Evolutionary conservation across 768 basidiomycete genomes (phyloP).

Genomic region (Amanita pseudoporphyria): DNA sequence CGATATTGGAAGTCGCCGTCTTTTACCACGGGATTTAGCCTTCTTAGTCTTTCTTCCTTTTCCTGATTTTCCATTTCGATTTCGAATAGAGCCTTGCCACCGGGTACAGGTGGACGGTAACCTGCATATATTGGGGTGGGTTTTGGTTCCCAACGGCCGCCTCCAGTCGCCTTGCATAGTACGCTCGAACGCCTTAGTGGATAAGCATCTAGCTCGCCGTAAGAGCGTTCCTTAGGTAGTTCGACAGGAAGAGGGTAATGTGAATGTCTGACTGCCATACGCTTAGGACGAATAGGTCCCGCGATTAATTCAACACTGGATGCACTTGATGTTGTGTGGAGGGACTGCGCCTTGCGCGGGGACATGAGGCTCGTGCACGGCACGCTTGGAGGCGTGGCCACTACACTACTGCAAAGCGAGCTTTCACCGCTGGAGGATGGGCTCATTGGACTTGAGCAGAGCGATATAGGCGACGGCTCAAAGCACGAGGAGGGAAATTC

Average conservation of each 20-base stretch:
- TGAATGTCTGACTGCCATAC: slow-evolving; percentile 20
- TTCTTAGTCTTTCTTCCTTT: slow-evolving; percentile 35
- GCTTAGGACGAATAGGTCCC: slow-evolving; percentile 24
- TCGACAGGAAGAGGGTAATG: slow-evolving; percentile 31
- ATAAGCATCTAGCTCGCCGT: slow-evolving; percentile 66
- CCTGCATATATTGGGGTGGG: slow-evolving; percentile 34
- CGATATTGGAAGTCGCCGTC: slow-evolving; percentile 65
- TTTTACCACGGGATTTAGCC: slow-evolving; percentile 53
- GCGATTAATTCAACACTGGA: slow-evolving; percentile 20
- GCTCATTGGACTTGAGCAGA: slow-evolving; percentile 28
- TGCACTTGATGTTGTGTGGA: slow-evolving; percentile 22
- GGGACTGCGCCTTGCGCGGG: slow-evolving; percentile 22
- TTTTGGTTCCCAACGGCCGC: slow-evolving; percentile 75
- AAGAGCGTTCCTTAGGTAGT: slow-evolving; percentile 31
- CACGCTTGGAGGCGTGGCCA: slow-evolving; percentile 17
- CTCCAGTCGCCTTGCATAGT: slow-evolving; percentile 71
- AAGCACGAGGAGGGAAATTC: slow-evolving; percentile 14
- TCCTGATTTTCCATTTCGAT: slow-evolving; percentile 63
- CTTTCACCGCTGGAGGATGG: slow-evolving; percentile 24
- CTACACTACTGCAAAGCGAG: slow-evolving; percentile 21
- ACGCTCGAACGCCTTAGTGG: slow-evolving; percentile 57
- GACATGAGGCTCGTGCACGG: slow-evolving; percentile 14
- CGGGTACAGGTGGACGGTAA: slow-evolving; percentile 50
- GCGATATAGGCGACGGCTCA: slow-evolving; percentile 23
- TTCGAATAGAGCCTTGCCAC: slow-evolving; percentile 59